Conservation (phyloP, 352 stramenopile species). For the Phytophthora quininea region DNA sequence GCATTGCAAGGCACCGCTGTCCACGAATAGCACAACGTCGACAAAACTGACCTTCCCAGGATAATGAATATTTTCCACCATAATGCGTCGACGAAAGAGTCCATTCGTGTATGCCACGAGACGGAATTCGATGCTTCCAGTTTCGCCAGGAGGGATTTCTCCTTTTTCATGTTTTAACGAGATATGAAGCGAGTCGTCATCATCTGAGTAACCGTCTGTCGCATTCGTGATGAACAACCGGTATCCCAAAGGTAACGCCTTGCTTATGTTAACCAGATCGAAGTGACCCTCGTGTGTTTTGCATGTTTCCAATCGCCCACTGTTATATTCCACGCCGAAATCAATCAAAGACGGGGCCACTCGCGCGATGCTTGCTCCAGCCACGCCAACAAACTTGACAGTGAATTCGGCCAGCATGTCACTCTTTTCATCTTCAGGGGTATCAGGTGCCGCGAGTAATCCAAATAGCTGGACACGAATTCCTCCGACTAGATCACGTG, state of each 20-base stretch:
- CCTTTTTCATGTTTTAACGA: conserved; percentile 75
- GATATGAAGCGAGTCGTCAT: conserved; percentile 74
- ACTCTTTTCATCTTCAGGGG: conserved; percentile 52
- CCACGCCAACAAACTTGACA: conserved; percentile 87
- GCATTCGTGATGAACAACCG: conserved; percentile 71
- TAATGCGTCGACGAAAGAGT: conserved; percentile 78
- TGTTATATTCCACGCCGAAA: conserved; percentile 81
- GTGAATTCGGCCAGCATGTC: conserved; percentile 88
- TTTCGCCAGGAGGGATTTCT: conserved; percentile 68
- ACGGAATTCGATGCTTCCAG: conserved; percentile 57
- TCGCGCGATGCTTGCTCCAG: conserved; percentile 77
- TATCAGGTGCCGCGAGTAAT: conserved; percentile 16
- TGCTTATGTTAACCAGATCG: conserved; percentile 85
- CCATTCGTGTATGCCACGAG: conserved; percentile 75
- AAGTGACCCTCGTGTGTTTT: conserved; percentile 73
- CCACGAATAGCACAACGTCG: conserved; percentile 84
- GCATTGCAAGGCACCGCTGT: conserved; percentile 67
- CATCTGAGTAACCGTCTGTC: conserved; percentile 76
- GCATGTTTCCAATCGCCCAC: conserved; percentile 43
- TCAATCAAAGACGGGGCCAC: conserved; percentile 72
- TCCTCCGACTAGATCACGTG: conserved; percentile 82
- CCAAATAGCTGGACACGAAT: conserved; percentile 89
- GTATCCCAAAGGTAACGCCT: conserved; percentile 76
- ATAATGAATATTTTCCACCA: conserved; percentile 87
- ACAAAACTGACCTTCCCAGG: conserved; percentile 79